Evolutionary conservation across 2,329 filamentous ascomycete species (phyloP), one percentile per base, ranked within the genome.

Genomic region (Geosmithia flava): DNA sequence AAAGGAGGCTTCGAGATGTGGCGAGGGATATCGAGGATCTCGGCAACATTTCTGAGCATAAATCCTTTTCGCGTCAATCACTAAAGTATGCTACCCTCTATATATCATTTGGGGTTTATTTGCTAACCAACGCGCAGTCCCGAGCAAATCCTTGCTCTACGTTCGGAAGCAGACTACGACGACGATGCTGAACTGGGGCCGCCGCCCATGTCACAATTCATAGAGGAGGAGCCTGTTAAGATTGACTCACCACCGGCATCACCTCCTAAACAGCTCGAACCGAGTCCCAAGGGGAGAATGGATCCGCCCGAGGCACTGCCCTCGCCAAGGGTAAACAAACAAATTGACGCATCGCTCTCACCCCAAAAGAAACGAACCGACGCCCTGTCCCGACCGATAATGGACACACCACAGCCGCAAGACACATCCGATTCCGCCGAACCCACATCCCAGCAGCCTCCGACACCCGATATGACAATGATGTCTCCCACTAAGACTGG

Each of bases 151-250:
- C 63, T 80, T 37, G 81, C 72, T n/a, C 67, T 81, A 30, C 69
- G 71, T 47, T 45, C 42, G 16, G 49, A 51, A 29, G 49, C 47
- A 17, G 44, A 70, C 47, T 69, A 70, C 47, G 69, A 62, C 7
- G 62, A 83, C 41, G 86, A 83, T 2, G 82, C 83, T 6, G 82
- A 87, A 49, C 71, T 88, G 43, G 83, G 83, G 0, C 75, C 80
- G 3, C 78, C 79, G 5, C 75, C 78, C 1, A 68, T 78, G 43
- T 80, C 76, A 8, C 69, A 74, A 49, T 78, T 74, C 52, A 70
- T 80, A n/a, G 72, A 80, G 37, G 69, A 74, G 47, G 74, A 79
- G 46, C 69, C 71, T 1, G 64, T 75, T 30, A 76, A 78, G 54
- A 62, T 73, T 49, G 72, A 77, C 53, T 69, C 77, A 5, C 71